A percentile compares a stretch with the other conserved stretches of the same genome.
phyloP scores from a whole-genome alignment of 768 basidiomycete species.

The Tylopilus subfusipes region DNA sequence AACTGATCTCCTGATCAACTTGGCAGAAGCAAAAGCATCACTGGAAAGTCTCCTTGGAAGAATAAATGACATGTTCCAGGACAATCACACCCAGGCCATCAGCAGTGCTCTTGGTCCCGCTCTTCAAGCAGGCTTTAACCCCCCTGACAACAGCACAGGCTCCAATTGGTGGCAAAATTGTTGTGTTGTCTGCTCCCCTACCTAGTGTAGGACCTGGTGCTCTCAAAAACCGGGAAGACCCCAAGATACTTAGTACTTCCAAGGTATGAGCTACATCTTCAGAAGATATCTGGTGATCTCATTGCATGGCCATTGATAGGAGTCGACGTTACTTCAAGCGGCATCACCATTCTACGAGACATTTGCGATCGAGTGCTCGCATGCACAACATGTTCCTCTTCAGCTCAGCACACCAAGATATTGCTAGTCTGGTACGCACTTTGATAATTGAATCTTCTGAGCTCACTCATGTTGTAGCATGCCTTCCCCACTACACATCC shows the following conservation, averaged over 20 bases:
- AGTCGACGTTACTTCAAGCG: slow-evolving; percentile 87
- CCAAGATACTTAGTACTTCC: slow-evolving; percentile 90
- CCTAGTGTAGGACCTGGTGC: slow-evolving; percentile 88
- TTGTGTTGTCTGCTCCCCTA: slow-evolving; percentile 79
- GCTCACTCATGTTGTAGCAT: slow-evolving; percentile 49
- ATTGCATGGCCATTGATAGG: slow-evolving; percentile 49
- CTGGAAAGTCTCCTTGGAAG: slow-evolving; percentile 79
- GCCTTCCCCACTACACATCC: slow-evolving; percentile 93
- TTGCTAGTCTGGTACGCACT: slow-evolving; percentile 70
- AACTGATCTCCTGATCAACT: slow-evolving; percentile 94
- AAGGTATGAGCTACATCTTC: slow-evolving; percentile 50
- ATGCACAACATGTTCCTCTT: slow-evolving; percentile 99
- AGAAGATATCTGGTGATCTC: background rate
- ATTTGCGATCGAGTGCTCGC: slow-evolving; percentile 97
- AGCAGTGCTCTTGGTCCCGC: slow-evolving; percentile 95
- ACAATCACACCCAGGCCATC: slow-evolving; percentile 86
- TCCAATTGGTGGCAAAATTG: slow-evolving; percentile 92
- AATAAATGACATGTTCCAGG: slow-evolving; percentile 96
- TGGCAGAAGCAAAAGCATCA: slow-evolving; percentile 76
- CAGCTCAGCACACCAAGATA: slow-evolving; percentile 89
- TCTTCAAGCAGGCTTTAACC: slow-evolving; percentile 90
- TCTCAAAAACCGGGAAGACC: slow-evolving; percentile 94
- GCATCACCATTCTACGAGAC: slow-evolving; percentile 96
- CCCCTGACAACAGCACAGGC: slow-evolving; percentile 44
- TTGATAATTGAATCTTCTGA: background rate